These are phyloP conservation scores for Daedalea quercina DNA, from an alignment of 768 basidiomycete genomes.

Conservation along the genomic window DNA sequence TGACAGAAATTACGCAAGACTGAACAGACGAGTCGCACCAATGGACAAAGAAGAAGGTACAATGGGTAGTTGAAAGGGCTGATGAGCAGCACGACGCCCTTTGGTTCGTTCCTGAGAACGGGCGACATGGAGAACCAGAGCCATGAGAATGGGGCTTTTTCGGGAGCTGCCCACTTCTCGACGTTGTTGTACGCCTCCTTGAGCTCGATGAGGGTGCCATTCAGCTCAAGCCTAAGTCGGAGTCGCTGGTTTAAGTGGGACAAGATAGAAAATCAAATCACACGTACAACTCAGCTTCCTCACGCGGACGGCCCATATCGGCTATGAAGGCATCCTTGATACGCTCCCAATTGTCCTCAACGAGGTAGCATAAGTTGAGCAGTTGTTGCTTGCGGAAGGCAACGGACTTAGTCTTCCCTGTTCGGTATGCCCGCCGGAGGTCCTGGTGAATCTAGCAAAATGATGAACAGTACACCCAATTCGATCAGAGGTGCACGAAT, in stretches of 20 bases:
- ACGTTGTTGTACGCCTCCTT: slow-evolving; percentile 53
- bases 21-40: slow-evolving; percentile 53
- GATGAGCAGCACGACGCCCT: slow-evolving; percentile 67
- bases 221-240: slow-evolving; percentile 51
- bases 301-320: slow-evolving; percentile 58
- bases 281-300: slow-evolving; percentile 51
- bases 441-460: slow-evolving; percentile 45
- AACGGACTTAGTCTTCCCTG: slow-evolving; percentile 62
- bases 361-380: slow-evolving; percentile 62
- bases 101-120: slow-evolving; percentile 63
- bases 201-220: slow-evolving; percentile 42
- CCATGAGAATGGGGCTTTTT: slow-evolving; percentile 47
- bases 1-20: slow-evolving; percentile 17
- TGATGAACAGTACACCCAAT: background rate
- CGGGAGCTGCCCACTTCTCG: slow-evolving; percentile 68
- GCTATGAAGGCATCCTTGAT: slow-evolving; percentile 50
- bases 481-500: background rate
- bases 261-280: background rate
- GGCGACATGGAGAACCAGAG: slow-evolving; percentile 58
- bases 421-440: slow-evolving; percentile 50
- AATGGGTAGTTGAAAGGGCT: slow-evolving; percentile 73
- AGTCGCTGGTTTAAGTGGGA: background rate
- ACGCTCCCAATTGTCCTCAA: slow-evolving; percentile 63
- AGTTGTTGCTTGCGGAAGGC: slow-evolving; percentile 71
- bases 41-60: slow-evolving; percentile 48